A percentile compares a stretch with the other conserved stretches of the same genome.
Evolutionary conservation across 1,284 basidiomycete genomes (phyloP).

Genomic region (Cutaneotrichosporon spelunceum): DNA sequence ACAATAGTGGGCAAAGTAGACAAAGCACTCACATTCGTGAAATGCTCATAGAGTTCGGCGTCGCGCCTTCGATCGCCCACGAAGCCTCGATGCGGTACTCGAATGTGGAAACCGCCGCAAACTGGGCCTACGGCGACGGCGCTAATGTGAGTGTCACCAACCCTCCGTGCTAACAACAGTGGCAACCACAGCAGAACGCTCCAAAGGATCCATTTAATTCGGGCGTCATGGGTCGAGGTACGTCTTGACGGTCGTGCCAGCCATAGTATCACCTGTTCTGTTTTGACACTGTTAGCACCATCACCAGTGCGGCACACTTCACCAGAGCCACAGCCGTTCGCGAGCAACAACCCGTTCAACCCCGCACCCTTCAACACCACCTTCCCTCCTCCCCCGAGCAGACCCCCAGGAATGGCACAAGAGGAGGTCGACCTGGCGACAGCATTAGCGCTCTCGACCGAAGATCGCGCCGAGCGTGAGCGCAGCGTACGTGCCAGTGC

Average conservation of each 20-base stretch:
- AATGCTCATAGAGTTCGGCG: constrained; percentile 40
- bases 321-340: constrained; percentile 4
- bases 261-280: constrained; percentile 3
- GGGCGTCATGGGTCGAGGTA: constrained; percentile 2
- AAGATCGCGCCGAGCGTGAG: constrained; percentile 26
- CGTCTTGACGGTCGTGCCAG: background rate
- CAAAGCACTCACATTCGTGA: constrained; percentile 22
- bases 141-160: constrained; percentile 30
- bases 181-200: constrained; percentile 11
- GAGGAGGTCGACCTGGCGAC: constrained; percentile 29
- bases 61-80: constrained; percentile 32
- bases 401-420: background rate
- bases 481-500: constrained; percentile 39
- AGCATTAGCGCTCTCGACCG: constrained; percentile 27
- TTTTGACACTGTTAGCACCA: constrained; percentile 1
- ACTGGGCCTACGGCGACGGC: constrained; percentile 49
- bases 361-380: constrained; percentile 50
- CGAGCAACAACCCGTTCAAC: constrained; percentile 24
- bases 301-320: background rate
- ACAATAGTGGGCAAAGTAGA: background rate
- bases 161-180: constrained; percentile 10
- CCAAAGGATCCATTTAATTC: constrained; percentile 1
- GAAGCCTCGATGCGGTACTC: constrained; percentile 38
- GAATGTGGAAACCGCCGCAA: constrained; percentile 38
- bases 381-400: constrained; percentile 53